These are phyloP conservation scores for Podospora anserina DNA, from an alignment of 495 filamentous ascomycete genomes.

Conservation along the genomic window DNA sequence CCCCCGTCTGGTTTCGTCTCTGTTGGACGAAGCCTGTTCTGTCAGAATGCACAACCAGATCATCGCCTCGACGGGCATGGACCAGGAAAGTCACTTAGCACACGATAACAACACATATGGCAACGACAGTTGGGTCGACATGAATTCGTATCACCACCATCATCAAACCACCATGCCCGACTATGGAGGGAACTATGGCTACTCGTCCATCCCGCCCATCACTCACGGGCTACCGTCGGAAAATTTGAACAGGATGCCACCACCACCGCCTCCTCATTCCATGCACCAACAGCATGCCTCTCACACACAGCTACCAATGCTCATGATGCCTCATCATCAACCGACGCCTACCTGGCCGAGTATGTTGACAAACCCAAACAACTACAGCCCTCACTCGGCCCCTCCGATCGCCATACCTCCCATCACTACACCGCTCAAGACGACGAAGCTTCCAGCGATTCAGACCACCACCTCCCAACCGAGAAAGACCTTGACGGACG, in stretches of 20 bases:
- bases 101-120: slow-evolving; percentile 41
- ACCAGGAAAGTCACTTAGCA: slow-evolving; percentile 47
- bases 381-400: slow-evolving; percentile 44
- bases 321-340: slow-evolving; percentile 60
- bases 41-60: slow-evolving; percentile 51
- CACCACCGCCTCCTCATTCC: slow-evolving; percentile 39
- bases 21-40: slow-evolving; percentile 30
- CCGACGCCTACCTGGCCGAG: slow-evolving; percentile 64
- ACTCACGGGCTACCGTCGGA: slow-evolving; percentile 47
- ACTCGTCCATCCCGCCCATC: slow-evolving; percentile 41
- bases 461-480: slow-evolving; percentile 58
- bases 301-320: slow-evolving; percentile 51
- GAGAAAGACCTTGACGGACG: slow-evolving; percentile 87
- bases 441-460: slow-evolving; percentile 42
- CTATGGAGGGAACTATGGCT: slow-evolving; percentile 36
- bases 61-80: slow-evolving; percentile 46
- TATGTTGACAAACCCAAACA: slow-evolving; percentile 58
- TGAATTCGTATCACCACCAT: slow-evolving; percentile 43
- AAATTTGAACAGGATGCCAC: slow-evolving; percentile 44
- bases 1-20: slow-evolving; percentile 30
- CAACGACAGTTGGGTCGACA: slow-evolving; percentile 46
- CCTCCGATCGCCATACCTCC: slow-evolving; percentile 57
- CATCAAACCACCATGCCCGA: slow-evolving; percentile 44
- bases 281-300: slow-evolving; percentile 37
- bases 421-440: slow-evolving; percentile 50